phyloP scores from a whole-genome alignment of 106 monocot genomes.

The Dioscorea alata region DNA sequence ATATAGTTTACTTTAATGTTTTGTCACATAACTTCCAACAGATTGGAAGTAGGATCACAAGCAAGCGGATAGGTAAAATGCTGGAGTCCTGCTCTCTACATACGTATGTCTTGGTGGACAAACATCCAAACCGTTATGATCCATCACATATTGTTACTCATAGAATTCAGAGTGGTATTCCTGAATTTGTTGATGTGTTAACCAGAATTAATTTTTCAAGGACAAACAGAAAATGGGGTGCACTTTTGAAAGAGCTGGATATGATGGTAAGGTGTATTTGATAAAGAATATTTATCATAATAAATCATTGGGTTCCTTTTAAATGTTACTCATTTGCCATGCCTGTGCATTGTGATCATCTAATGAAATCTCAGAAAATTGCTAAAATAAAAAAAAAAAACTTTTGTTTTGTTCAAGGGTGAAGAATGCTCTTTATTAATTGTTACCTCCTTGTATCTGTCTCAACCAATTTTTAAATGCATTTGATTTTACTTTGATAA shows the following conservation, averaged over 20 bases:
- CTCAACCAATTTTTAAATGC: too few species aligned
- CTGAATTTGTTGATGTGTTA: conserved; percentile 54
- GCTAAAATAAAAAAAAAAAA: too few species aligned
- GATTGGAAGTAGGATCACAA: conserved; percentile 91
- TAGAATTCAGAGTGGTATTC: conserved; percentile 66
- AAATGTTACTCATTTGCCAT: not conserved
- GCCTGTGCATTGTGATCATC: too few species aligned
- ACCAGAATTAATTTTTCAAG: conserved; percentile 30
- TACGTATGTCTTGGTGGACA: conserved; percentile 73
- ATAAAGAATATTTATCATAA: not conserved
- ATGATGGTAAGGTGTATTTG: conserved; percentile 44
- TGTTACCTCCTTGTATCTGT: too few species aligned
- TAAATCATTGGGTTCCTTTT: not conserved
- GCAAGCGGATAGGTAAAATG: conserved; percentile 66
- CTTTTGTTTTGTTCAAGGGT: too few species aligned
- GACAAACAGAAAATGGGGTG: conserved; percentile 35
- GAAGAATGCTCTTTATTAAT: too few species aligned
- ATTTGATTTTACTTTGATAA: too few species aligned
- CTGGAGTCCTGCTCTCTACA: conserved; percentile 46
- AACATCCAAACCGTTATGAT: conserved; percentile 86
- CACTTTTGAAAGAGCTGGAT: conserved; percentile 47
- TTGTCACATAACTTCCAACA: conserved; percentile 6
- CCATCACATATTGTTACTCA: conserved; percentile 86
- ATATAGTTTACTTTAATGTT: not conserved
- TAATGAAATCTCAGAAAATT: too few species aligned